These are phyloP conservation scores for Torulaspora quercuum DNA, from an alignment of 805 yeast species.

Conservation along the genomic window DNA sequence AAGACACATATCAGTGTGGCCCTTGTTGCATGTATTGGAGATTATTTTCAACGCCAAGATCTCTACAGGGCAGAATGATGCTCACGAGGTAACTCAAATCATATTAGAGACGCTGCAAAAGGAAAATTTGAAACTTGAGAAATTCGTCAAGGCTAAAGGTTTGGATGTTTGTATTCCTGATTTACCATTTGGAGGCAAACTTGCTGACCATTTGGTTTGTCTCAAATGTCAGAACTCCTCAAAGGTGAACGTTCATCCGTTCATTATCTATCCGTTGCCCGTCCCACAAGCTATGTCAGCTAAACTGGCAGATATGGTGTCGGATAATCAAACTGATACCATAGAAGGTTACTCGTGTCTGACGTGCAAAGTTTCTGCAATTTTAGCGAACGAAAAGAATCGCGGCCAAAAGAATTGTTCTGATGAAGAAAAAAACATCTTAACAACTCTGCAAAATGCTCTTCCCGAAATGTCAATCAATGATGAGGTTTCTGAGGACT, in stretches of 20 bases:
- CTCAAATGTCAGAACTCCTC: constrained; percentile 61
- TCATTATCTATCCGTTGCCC: constrained; percentile 67
- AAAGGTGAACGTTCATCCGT: constrained; percentile 54
- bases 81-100: constrained; percentile 85
- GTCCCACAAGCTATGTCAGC: constrained; percentile 58
- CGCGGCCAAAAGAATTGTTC: constrained; percentile 19
- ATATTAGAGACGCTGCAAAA: constrained; percentile 72
- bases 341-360: constrained; percentile 79
- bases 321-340: constrained; percentile 58
- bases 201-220: constrained; percentile 67
- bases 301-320: constrained; percentile 51
- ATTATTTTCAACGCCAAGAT: constrained; percentile 66
- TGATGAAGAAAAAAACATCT: constrained; percentile 33
- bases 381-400: constrained; percentile 37
- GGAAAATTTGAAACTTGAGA: constrained; percentile 50
- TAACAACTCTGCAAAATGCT: constrained; percentile 39
- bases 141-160: constrained; percentile 27
- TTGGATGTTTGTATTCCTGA: constrained; percentile 44
- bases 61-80: constrained; percentile 85
- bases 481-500: constrained; percentile 55
- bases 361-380: constrained; percentile 54
- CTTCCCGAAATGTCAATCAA: constrained; percentile 49
- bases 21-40: constrained; percentile 70
- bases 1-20: constrained; percentile 69
- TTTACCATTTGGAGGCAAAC: constrained; percentile 70